phyloP scores from a whole-genome alignment of 495 filamentous ascomycete genomes.

The Penicillium soppii region DNA sequence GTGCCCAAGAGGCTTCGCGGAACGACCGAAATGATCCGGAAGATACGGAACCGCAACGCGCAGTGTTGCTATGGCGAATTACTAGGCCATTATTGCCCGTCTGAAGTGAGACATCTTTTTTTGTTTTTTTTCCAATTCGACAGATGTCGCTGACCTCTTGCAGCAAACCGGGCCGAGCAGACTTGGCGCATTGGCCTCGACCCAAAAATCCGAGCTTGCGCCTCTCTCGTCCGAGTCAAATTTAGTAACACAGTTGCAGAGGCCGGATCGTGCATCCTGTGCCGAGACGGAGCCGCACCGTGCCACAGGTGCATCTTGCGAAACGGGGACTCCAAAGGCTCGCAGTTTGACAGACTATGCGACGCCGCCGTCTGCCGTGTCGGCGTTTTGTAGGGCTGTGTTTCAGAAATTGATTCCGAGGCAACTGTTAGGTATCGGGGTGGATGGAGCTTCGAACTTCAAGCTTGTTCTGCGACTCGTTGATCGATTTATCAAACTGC shows the following conservation, averaged over 20 bases:
- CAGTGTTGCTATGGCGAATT: constrained; percentile 77
- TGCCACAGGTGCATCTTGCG: background rate
- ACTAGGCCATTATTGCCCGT: constrained; percentile 78
- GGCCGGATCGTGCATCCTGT: background rate
- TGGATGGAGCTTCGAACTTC: constrained; percentile 56
- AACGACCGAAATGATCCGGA: constrained; percentile 55
- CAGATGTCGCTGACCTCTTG: constrained; percentile 6
- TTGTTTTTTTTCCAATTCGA: background rate
- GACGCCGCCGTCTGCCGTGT: constrained; percentile 67
- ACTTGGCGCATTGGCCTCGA: constrained; percentile 20
- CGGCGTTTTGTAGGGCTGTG: constrained; percentile 83
- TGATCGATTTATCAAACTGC: constrained; percentile 71
- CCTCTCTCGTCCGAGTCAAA: constrained; percentile 20
- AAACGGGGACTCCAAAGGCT: too few relatives aligned
- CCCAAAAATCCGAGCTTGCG: background rate
- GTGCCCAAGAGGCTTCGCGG: constrained; percentile 80
- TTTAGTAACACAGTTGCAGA: constrained; percentile 32
- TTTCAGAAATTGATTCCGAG: constrained; percentile 72
- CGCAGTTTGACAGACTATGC: constrained; percentile 68
- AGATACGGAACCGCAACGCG: constrained; percentile 66
- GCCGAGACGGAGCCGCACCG: background rate
- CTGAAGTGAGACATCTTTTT: constrained; percentile 36
- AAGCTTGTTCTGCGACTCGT: constrained; percentile 61
- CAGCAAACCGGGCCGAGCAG: constrained; percentile 33
- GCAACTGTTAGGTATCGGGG: constrained; percentile 68